Evolutionary conservation across 106 monocot genomes (phyloP), one percentile per base, ranked within the genome.

Genomic region (Acorus gramineus): DNA sequence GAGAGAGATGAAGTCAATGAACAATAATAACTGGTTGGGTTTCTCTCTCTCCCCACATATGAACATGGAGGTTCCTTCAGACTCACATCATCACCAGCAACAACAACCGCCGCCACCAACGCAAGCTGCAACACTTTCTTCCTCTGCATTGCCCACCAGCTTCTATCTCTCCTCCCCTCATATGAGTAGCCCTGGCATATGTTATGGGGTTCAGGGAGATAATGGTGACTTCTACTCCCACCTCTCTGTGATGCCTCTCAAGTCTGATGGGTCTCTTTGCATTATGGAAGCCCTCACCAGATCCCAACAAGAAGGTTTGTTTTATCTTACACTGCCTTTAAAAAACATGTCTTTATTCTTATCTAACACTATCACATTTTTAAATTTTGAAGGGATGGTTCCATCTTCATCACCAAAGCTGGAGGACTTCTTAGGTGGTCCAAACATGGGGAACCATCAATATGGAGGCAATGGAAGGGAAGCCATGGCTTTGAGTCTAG

Each of bases 261-360:
- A 87, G 64, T 98, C 96, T 64, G 91, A 98, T 78, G 96, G 96
- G 8, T 87, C 96, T 67, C 91, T 96, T 46, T 96, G 96, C 79
- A 66, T 85, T 76, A 91, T 91, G 96, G 96, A 96, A 85, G 83
- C 86, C 6, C 73, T 86, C 73, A 73, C 46, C 50, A 74, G 85
- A 57, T 80, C 87, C 58, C 82, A 83, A 46, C 82, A 87, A 60
- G 67, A 81, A 76, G 75, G 72, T 89, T 43, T 49, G 11, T 49
- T 52, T 52, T 28, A 28, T 28, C 28, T 28, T 1, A 28, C 28
- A 28, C 28, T 28, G 28, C 28, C 28, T 28, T 28, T 66, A 44
- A 4, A 61, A 46, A 11, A 3, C 49, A 53, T 55, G 42, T 81
- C 57, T 14, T 59, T 60, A 5, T 52, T 62, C 42, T 74, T 66